phyloP scores from a whole-genome alignment of 306 rosid species.

The Dryas alaskensis region DNA sequence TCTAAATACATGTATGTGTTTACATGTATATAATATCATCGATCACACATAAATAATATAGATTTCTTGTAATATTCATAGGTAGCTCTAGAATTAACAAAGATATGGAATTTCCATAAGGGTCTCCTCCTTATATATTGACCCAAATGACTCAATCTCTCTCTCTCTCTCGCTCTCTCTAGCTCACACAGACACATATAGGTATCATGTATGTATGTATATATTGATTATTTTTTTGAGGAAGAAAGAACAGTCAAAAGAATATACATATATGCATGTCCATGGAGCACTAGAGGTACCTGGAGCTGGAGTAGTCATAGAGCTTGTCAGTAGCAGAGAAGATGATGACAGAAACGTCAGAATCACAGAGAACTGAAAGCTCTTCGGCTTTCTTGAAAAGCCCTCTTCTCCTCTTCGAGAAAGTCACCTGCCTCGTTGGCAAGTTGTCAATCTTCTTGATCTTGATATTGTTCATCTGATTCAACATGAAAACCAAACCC shows the following conservation, averaged over 20 bases:
- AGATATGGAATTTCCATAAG: no score
- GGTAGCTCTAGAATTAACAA: no score
- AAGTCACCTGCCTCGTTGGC: conserved; percentile 45
- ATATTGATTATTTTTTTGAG: no score
- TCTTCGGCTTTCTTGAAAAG: conserved; percentile 46
- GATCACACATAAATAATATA: no score
- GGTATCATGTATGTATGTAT: no score
- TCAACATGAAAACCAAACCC: conserved; percentile 14
- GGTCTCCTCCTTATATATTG: background rate
- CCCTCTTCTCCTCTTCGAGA: conserved; percentile 45
- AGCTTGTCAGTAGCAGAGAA: conserved; percentile 48
- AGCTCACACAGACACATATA: background rate
- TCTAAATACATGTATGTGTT: no score
- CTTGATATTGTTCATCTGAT: conserved; percentile 26
- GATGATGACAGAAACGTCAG: conserved; percentile 36
- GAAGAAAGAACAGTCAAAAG: no score
- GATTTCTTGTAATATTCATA: no score
- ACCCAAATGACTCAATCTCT: background rate
- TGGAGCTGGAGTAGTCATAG: conserved; percentile 35
- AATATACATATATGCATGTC: no score
- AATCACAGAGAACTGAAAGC: conserved; percentile 45
- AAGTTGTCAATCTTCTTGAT: conserved; percentile 42
- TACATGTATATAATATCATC: no score
- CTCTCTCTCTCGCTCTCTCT: background rate
- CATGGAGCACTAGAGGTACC: conserved; percentile 2